Base-by-base conservation (phyloP, 352 stramenopile genomes). In the Pythium insidiosum region DNA sequence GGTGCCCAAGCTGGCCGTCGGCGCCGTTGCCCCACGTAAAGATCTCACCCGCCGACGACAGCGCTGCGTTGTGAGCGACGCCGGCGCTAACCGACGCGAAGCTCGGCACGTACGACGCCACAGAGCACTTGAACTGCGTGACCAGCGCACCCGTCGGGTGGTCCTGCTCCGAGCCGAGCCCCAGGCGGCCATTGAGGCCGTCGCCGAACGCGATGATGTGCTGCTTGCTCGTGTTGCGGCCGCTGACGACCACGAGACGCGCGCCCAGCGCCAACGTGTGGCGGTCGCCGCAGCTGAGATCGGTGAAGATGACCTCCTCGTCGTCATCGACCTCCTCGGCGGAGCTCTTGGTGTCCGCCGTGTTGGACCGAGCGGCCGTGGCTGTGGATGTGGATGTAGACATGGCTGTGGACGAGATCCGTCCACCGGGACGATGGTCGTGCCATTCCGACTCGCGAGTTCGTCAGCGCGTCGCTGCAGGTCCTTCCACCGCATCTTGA, bases 21-120 rank as follows among this genome's bases (percentile, higher is more conserved):
- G 66, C 53, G 0, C 71, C 70, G 20, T 68, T 73, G 4, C 76
- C 73, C 76, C 76, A 88, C 25, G 73, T 82, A 31, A 81, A 85
- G 1, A 86, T 47, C 29, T 84, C 63, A 5, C 75, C 76, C 0
- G 64, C 55, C 2, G 57, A 45, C 19, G 73, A 67, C 0, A 84
- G 30, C 0, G 76, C 76, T 1, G 71, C 42, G 26, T 66, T 88
- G 46, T 86, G 76, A 11, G 60, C 56, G 15, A 28, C 49, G 7
- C 73, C 76, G 24, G 73, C 68, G 13, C 58, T 59, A 13, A 88
- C 61, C 18, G 50, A 53, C 12, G 37, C 45, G 44, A 88, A 72
- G 2, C 34, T 62, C 2, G 70, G 67, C 16, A 63, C 43, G 52
- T 46, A 51, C 13, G 18, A 41, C 9, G 28, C 11, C 22, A 48